phyloP scores from a whole-genome alignment of 176 grass and related monocot species.

The Cenchrus fungigraminus region DNA sequence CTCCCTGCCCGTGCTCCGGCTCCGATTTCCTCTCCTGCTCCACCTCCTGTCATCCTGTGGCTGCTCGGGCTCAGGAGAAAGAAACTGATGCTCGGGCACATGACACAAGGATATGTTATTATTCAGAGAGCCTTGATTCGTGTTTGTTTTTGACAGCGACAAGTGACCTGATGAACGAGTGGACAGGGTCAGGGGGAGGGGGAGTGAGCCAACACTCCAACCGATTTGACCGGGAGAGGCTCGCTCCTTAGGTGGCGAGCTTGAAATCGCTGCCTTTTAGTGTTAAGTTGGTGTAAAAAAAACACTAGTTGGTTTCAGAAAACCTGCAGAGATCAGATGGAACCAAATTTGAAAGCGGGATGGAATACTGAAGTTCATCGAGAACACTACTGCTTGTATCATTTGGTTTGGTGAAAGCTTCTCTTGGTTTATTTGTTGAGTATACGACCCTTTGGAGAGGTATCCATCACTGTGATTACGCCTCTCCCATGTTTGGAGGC shows the following conservation, averaged over 20 bases:
- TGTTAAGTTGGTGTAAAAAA: too few species aligned
- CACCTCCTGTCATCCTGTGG: not conserved
- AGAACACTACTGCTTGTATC: not conserved
- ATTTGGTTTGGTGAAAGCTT: not conserved
- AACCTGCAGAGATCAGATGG: not conserved
- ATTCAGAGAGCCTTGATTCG: not conserved
- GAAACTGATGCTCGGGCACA: not conserved
- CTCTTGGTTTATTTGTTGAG: not conserved
- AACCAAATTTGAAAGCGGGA: not conserved
- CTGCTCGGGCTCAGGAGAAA: not conserved
- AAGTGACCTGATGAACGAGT: conserved; percentile 47
- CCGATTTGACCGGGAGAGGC: conserved; percentile 22
- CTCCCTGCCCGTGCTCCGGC: not conserved
- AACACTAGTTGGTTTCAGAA: not conserved
- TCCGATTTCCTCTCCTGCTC: not conserved
- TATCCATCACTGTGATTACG: not conserved
- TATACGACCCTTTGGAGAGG: not conserved
- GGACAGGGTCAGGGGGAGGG: not conserved
- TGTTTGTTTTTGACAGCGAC: conserved; percentile 53
- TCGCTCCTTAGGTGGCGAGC: not conserved
- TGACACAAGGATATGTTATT: not conserved
- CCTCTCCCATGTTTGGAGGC: conserved; percentile 7
- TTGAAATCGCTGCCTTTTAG: not conserved
- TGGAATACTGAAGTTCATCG: not conserved
- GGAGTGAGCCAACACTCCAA: conserved; percentile 32